These are phyloP conservation scores for Arctium lappa DNA, from an alignment of 129 eudicot species.

Conservation along the genomic window DNA sequence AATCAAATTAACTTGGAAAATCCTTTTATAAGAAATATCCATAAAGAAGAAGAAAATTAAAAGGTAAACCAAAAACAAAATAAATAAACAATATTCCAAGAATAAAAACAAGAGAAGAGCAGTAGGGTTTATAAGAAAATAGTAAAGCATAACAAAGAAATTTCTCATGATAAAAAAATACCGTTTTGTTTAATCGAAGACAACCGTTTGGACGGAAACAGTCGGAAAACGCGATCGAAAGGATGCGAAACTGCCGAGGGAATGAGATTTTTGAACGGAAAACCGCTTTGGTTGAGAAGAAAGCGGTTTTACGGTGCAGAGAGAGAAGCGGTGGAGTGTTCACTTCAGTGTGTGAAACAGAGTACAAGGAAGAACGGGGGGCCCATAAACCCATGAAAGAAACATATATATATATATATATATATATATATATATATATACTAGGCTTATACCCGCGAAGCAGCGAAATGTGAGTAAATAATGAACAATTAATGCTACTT, in stretches of 20 bases:
- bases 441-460: too few relatives aligned
- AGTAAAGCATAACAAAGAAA: background rate
- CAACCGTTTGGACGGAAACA: background rate
- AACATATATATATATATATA: too few relatives aligned
- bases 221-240: slow-evolving; percentile 13
- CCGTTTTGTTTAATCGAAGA: background rate
- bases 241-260: background rate
- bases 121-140: background rate
- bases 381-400: background rate
- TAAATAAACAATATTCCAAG: background rate
- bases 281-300: background rate
- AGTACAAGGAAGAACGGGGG: slow-evolving; percentile 4
- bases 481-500: too few relatives aligned
- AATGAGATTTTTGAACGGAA: background rate
- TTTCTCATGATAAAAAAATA: background rate
- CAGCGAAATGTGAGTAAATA: too few relatives aligned
- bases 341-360: slow-evolving; percentile 17
- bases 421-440: too few relatives aligned
- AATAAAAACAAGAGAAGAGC: background rate
- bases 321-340: slow-evolving; percentile 21
- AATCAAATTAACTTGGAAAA: background rate
- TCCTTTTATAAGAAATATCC: background rate
- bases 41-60: background rate
- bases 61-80: background rate
- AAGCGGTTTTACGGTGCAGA: slow-evolving; percentile 1